These are phyloP conservation scores for Kodamaea leandrae DNA, from an alignment of 805 yeast species.

Conservation along the genomic window DNA sequence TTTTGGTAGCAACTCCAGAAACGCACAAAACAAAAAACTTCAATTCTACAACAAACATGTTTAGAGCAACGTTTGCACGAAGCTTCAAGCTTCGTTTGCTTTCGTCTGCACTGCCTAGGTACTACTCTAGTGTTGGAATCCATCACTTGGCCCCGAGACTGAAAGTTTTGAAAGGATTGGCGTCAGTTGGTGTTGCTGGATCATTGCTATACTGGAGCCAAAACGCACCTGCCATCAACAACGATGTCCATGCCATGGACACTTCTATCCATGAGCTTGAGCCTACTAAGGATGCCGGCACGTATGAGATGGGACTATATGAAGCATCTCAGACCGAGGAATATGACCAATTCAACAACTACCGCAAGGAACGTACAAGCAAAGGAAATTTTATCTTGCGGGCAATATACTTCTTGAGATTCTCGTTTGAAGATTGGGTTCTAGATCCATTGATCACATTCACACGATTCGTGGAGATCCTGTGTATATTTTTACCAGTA, in stretches of 20 bases:
- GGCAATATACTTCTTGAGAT: constrained; percentile 40
- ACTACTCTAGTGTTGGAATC: constrained; percentile 1
- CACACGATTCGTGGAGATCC: constrained; percentile 66
- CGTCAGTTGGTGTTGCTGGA: constrained; percentile 4
- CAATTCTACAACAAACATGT: too few relatives aligned
- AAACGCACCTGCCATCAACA: constrained; percentile 9
- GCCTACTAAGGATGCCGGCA: constrained; percentile 53
- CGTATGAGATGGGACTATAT: constrained; percentile 68
- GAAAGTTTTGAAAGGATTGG: neutral
- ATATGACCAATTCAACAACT: constrained; percentile 30
- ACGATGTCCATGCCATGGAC: constrained; percentile 33
- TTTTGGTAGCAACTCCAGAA: too few relatives aligned
- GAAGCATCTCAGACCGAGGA: constrained; percentile 58
- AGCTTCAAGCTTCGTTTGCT: constrained; percentile 3
- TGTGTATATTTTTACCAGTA: constrained; percentile 68
- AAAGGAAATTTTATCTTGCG: constrained; percentile 26
- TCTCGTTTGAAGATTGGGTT: constrained; percentile 49
- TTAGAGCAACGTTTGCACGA: constrained; percentile 6
- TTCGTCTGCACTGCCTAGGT: constrained; percentile 1
- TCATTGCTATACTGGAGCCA: constrained; percentile 1
- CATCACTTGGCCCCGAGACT: neutral
- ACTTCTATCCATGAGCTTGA: constrained; percentile 36
- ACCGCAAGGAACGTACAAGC: constrained; percentile 26
- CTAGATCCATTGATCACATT: constrained; percentile 70
- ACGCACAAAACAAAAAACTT: neutral